A percentile compares a stretch with the other conserved stretches of the same genome.
These are phyloP conservation scores for Fusarium sp. DNA, from an alignment of 2,329 filamentous ascomycete genomes.

Conservation along the genomic window DNA sequence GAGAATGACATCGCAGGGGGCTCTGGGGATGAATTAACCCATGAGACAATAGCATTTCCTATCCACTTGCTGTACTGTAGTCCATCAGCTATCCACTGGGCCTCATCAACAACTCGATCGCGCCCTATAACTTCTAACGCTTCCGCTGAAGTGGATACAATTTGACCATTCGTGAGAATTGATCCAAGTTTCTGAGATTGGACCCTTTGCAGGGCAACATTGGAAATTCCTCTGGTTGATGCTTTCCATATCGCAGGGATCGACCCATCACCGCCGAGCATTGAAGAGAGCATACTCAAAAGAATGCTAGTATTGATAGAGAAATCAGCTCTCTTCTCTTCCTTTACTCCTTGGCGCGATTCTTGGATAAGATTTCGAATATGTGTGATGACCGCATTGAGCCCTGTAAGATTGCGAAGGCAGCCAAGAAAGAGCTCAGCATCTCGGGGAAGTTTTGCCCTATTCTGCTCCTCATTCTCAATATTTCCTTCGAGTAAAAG, in stretches of 20 bases:
- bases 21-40: constrained; percentile 49
- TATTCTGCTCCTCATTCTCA: constrained; percentile 6
- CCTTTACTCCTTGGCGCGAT: constrained; percentile 53
- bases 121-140: constrained; percentile 62
- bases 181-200: constrained; percentile 54
- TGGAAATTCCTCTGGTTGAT: constrained; percentile 41
- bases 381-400: constrained; percentile 81
- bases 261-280: constrained; percentile 54
- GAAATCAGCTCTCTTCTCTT: constrained; percentile 54
- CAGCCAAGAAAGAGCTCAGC: constrained; percentile 68
- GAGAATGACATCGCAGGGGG: constrained; percentile 55
- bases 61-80: constrained; percentile 77
- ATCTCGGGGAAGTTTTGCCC: constrained; percentile 48
- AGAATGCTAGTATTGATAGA: constrained; percentile 57
- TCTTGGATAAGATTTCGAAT: constrained; percentile 71
- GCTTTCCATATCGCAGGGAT: constrained; percentile 54
- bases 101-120: constrained; percentile 40
- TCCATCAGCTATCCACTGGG: constrained; percentile 73
- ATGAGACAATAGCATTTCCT: constrained; percentile 68
- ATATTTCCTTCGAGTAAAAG: constrained; percentile 62
- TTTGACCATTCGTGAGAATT: constrained; percentile 60
- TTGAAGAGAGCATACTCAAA: constrained; percentile 56
- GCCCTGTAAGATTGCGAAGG: constrained; percentile 77
- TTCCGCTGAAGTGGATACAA: constrained; percentile 64
- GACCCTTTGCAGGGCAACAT: constrained; percentile 43